Percentiles rank a stretch among this genome's conserved stretches.
Conservation (phyloP, 2,329 filamentous ascomycete species). For the Pyricularia sp. region DNA sequence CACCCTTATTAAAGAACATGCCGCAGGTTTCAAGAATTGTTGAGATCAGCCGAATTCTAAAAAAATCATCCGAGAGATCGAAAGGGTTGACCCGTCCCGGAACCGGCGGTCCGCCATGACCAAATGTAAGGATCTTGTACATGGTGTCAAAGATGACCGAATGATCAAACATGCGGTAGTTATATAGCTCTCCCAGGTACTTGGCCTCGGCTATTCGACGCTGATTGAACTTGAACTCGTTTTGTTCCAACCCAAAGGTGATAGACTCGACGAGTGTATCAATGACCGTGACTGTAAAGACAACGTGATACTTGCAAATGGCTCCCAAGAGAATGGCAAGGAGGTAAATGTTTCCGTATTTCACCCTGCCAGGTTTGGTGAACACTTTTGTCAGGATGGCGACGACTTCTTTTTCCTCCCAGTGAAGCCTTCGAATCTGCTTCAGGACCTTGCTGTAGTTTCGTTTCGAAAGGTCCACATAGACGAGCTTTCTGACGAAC, state of each 20-base stretch:
- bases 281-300: conserved; percentile 84
- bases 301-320: conserved; percentile 83
- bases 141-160: conserved; percentile 91
- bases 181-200: conserved; percentile 92
- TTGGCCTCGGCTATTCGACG: conserved; percentile 91
- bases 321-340: conserved; percentile 83
- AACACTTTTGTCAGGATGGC: conserved; percentile 71
- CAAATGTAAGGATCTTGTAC: conserved; percentile 91
- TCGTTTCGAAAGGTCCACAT: conserved; percentile 86
- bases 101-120: conserved; percentile 75
- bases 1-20: conserved; percentile 89
- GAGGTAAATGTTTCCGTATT: conserved; percentile 93
- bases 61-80: conserved; percentile 89
- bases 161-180: conserved; percentile 94
- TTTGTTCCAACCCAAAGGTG: conserved; percentile 79
- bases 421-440: conserved; percentile 90
- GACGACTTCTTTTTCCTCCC: conserved; percentile 76
- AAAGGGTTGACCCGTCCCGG: conserved; percentile 69
- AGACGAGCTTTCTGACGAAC: conserved; percentile 87
- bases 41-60: conserved; percentile 83
- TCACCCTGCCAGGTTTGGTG: conserved; percentile 92
- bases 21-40: conserved; percentile 91
- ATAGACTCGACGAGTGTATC: conserved; percentile 88
- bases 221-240: conserved; percentile 97
- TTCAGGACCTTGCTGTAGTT: conserved; percentile 91